A percentile compares a stretch with the other conserved stretches of the same genome.
Evolutionary conservation across 352 stramenopile genomes (phyloP).

Genomic region (Phytophthora cryptogea): DNA sequence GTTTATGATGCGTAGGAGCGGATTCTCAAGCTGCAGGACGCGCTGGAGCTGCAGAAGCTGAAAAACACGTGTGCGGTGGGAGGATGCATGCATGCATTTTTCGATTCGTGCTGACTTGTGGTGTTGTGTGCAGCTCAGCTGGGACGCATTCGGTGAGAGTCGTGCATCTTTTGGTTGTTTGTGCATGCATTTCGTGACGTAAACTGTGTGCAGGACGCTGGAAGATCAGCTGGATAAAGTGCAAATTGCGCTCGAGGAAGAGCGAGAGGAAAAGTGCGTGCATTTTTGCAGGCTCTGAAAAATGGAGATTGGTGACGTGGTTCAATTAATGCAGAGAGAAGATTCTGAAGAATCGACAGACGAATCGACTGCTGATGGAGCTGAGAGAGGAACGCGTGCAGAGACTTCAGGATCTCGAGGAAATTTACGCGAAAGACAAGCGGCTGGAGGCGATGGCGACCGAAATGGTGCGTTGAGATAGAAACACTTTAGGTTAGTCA

Average conservation of each 20-base stretch:
- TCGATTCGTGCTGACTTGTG: background rate
- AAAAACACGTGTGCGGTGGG: conserved; percentile 70
- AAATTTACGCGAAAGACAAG: conserved; percentile 85
- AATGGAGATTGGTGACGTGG: background rate
- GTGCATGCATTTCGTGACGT: background rate
- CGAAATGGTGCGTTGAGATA: conserved; percentile 51
- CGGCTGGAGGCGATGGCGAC: conserved; percentile 56
- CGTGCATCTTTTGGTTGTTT: background rate
- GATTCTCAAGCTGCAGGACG: conserved; percentile 82
- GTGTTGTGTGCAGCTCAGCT: conserved; percentile 50
- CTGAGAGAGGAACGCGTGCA: conserved; percentile 79
- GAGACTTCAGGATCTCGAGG: conserved; percentile 73
- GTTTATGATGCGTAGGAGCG: conserved; percentile 46
- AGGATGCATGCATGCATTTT: background rate
- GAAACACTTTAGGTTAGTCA: background rate
- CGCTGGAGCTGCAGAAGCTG: conserved; percentile 78
- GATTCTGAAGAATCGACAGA: conserved; percentile 72
- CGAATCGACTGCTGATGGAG: conserved; percentile 71
- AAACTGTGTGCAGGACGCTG: conserved; percentile 35
- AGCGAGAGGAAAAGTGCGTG: conserved; percentile 69
- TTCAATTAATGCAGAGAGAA: conserved; percentile 43
- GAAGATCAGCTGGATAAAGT: conserved; percentile 73
- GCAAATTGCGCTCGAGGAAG: conserved; percentile 67
- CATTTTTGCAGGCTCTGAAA: too few species aligned
- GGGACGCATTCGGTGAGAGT: conserved; percentile 54